A percentile compares a stretch with the other conserved stretches of the same genome.
These are phyloP conservation scores for Verticillium nonalfalfae DNA, from an alignment of 2,329 filamentous ascomycete genomes.

Conservation along the genomic window DNA sequence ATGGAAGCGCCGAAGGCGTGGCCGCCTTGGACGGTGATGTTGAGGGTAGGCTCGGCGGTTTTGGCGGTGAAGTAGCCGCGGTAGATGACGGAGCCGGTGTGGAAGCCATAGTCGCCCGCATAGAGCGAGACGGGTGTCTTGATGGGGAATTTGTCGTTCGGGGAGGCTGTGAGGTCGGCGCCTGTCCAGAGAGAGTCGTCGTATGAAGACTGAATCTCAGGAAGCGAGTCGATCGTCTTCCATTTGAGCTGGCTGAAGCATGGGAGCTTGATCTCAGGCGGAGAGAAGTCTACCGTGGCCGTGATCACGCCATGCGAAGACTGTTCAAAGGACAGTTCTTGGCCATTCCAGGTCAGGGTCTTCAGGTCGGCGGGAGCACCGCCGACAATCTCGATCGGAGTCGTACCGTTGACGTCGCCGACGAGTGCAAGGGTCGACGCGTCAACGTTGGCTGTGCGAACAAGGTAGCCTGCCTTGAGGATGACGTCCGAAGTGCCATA, in stretches of 20 bases:
- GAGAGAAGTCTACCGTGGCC: conserved; percentile 30
- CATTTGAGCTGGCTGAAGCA: conserved; percentile 52
- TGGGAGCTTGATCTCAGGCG: conserved; percentile 45
- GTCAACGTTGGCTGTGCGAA: conserved; percentile 52
- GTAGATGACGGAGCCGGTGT: conserved; percentile 63
- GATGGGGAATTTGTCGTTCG: conserved; percentile 51
- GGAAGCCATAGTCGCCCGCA: conserved; percentile 66
- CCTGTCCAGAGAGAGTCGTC: conserved; percentile 62
- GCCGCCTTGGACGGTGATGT: conserved; percentile 58
- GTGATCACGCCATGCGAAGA: conserved; percentile 35
- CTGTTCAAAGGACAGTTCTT: conserved; percentile 33
- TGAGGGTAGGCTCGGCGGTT: conserved; percentile 52
- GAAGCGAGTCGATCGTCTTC: conserved; percentile 65
- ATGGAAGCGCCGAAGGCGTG: conserved; percentile 59
- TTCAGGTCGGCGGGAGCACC: conserved; percentile 47
- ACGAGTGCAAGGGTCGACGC: conserved; percentile 53
- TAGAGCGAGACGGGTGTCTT: conserved; percentile 63
- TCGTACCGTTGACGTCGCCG: conserved; percentile 68
- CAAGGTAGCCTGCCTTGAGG: conserved; percentile 56
- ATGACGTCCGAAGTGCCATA: conserved; percentile 44
- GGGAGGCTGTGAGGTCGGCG: conserved; percentile 51
- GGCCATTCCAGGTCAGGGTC: conserved; percentile 34
- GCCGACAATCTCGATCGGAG: conserved; percentile 61
- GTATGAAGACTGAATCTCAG: conserved; percentile 58
- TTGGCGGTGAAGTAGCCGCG: conserved; percentile 62